phyloP scores from a whole-genome alignment of 371 early-diverging fungal genomes.

The Cokeromyces recurvatus region DNA sequence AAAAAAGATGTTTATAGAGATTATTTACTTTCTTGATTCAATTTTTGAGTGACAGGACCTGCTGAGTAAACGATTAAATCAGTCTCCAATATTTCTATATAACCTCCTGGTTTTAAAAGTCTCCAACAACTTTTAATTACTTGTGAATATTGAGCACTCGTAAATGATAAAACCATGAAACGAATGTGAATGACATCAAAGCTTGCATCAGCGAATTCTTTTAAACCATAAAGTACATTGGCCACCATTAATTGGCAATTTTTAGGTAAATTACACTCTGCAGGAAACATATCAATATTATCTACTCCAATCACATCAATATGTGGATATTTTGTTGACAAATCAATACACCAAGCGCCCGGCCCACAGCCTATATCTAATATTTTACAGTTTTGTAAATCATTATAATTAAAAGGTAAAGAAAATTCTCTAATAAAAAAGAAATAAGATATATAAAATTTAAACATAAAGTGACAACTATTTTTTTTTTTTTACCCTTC shows the following conservation, averaged over 20 bases:
- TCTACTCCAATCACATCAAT: slow-evolving; percentile 33
- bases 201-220: slow-evolving; percentile 16
- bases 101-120: slow-evolving; percentile 25
- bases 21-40: slow-evolving; percentile 26
- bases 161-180: slow-evolving; percentile 27
- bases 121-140: slow-evolving; percentile 29
- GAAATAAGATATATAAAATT: background rate
- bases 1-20: no score
- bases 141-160: slow-evolving; percentile 17
- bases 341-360: slow-evolving; percentile 34
- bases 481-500: slow-evolving; percentile 22
- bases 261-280: slow-evolving; percentile 15
- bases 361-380: slow-evolving; percentile 34
- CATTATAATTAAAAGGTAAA: slow-evolving; percentile 22
- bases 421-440: slow-evolving; percentile 29
- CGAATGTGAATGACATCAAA: slow-evolving; percentile 30
- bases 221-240: slow-evolving; percentile 22
- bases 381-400: slow-evolving; percentile 10
- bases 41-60: slow-evolving; percentile 21
- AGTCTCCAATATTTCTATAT: slow-evolving; percentile 27
- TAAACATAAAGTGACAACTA: background rate
- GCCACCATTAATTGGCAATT: slow-evolving; percentile 24
- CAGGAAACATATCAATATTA: slow-evolving; percentile 28
- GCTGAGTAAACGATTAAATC: slow-evolving; percentile 25
- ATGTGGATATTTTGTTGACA: slow-evolving; percentile 21